These are phyloP conservation scores for Tulasnella sp. DNA, from an alignment of 768 basidiomycete genomes.

Conservation along the genomic window DNA sequence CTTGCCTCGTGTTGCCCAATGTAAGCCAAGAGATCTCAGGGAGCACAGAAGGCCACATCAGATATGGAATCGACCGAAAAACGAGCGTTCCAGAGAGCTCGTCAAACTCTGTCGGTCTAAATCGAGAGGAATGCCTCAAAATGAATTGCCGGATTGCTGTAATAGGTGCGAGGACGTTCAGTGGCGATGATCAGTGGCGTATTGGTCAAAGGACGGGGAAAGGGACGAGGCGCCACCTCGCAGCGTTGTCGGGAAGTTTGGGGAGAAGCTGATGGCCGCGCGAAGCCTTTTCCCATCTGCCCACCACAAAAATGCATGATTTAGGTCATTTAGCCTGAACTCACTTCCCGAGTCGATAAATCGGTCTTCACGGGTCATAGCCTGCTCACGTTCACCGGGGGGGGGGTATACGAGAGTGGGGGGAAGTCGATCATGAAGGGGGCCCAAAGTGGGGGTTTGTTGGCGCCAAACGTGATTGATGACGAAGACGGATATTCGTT, in stretches of 20 bases:
- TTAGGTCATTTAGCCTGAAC: not conserved
- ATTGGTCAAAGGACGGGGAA: not conserved
- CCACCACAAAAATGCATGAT: not conserved
- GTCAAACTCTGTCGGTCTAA: not conserved
- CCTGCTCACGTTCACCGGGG: not conserved
- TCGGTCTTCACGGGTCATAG: not conserved
- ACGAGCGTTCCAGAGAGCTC: not conserved
- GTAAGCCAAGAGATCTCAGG: not conserved
- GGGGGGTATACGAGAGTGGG: not conserved
- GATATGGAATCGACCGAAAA: not conserved
- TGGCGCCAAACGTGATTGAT: not conserved
- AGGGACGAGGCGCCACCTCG: not conserved
- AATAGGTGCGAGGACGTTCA: not conserved
- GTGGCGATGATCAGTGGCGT: slow-evolving; percentile 1
- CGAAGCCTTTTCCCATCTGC: not conserved
- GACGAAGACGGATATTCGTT: not conserved
- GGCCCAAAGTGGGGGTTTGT: not conserved
- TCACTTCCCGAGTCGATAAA: not conserved
- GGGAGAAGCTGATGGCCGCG: not conserved
- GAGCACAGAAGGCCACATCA: not conserved
- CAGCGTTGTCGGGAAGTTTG: not conserved
- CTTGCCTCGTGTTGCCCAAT: not conserved
- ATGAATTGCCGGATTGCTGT: not conserved
- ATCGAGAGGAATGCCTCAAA: not conserved
- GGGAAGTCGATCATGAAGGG: not conserved